Base-by-base conservation (phyloP, 768 basidiomycete species). In the Tricholoma flavovirens region DNA sequence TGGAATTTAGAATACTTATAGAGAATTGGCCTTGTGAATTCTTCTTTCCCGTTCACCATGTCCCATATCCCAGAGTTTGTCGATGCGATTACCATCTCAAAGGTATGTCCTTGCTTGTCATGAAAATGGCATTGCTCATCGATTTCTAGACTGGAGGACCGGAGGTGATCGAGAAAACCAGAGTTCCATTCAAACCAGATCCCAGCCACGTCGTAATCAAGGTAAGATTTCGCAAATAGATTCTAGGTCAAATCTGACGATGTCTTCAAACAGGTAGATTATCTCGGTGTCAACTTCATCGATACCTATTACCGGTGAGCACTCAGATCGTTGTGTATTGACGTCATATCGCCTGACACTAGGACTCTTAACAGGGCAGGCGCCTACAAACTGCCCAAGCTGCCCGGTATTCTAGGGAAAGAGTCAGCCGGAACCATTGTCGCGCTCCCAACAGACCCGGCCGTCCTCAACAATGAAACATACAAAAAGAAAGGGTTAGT, bases 231-330 rank as follows among this genome's bases (percentile, higher is more conserved):
- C 33, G 1, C 15, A 36, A 36, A 4, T 36, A 4, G 14, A 36
- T 36, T 6, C 2, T 4, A 11, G 14, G 35, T 43, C 4, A 14
- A 15, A 43, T 36, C 32, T 49, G 22, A 17, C 32, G 57, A 53
- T 29, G 19, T 26, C 29, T 24, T 19, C 35, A 21, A 24, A 56
- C 64, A 87, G 88, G 76, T 85, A 21, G 83, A 90, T 61, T 93
- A 85, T 62, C 73, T 78, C 8, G 91, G 90, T 6, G 80, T 96
- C 63, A 97, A 97, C 74, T 97, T 89, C 67, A 92, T 88, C 66
- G 88, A 90, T 66, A 84, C 83, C 43, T 95, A 97, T 69, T 83
- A 80, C 66, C 78, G 93, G 82, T 86, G 71, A 68, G n/a, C n/a
- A n/a, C n/a, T n/a, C n/a, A n/a, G 54, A 15, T 19, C n/a, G 5